phyloP scores from a whole-genome alignment of 371 early-diverging fungal species.

The Coemansia sp. region DNA sequence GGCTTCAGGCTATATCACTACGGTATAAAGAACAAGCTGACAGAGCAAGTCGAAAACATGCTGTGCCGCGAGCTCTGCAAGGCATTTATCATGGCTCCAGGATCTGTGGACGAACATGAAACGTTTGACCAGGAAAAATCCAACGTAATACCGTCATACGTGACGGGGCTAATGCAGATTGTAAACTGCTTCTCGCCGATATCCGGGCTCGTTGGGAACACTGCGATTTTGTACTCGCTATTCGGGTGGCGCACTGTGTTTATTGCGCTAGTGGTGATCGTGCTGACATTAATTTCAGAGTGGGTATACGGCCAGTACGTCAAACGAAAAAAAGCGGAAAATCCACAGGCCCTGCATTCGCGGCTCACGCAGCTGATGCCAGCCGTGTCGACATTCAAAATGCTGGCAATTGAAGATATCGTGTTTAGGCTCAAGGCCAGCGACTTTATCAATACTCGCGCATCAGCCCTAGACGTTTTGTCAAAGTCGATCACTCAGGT shows the following conservation, averaged over 20 bases:
- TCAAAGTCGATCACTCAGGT: conserved; percentile 15
- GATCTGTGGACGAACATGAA: conserved; percentile 9
- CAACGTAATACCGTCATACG: conserved; percentile 11
- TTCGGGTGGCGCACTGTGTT: conserved; percentile 10
- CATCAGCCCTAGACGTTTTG: not conserved
- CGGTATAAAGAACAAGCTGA: not conserved
- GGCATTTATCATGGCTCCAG: not conserved
- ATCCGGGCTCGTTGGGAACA: conserved; percentile 8
- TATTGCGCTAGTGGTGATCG: not conserved
- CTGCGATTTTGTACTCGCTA: conserved; percentile 15
- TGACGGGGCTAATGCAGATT: not conserved
- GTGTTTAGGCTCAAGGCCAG: conserved; percentile 8
- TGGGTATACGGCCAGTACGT: conserved; percentile 13
- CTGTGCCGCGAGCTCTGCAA: conserved; percentile 16
- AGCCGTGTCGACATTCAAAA: conserved; percentile 18
- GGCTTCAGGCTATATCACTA: not conserved
- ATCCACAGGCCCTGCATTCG: conserved; percentile 16
- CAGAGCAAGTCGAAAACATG: not conserved
- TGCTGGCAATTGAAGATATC: conserved; percentile 20
- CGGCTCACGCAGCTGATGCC: conserved; percentile 26
- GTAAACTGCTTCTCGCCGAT: conserved; percentile 4
- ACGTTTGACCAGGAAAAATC: conserved; percentile 3
- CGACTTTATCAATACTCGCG: conserved; percentile 25
- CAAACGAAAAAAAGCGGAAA: not conserved
- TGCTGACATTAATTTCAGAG: conserved; percentile 6